These are phyloP conservation scores for Piper betle DNA, from an alignment of 164 flowering plant species.

Conservation along the genomic window DNA sequence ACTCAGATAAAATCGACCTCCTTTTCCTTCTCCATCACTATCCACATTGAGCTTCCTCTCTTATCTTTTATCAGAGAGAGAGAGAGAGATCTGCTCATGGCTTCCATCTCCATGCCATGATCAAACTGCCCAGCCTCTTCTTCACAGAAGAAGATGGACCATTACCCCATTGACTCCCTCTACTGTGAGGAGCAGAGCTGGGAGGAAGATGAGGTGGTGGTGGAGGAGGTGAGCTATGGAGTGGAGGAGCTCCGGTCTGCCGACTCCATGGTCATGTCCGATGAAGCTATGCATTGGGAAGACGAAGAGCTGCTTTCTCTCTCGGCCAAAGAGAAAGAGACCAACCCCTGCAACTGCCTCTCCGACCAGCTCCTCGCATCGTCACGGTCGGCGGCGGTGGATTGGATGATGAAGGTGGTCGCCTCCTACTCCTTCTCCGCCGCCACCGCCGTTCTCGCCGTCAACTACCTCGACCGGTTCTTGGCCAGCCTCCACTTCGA, in stretches of 20 bases:
- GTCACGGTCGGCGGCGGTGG: slow-evolving; percentile 43
- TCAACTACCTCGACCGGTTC: slow-evolving; percentile 67
- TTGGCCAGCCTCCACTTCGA: slow-evolving; percentile 31
- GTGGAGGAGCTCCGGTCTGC: background rate
- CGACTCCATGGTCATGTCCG: slow-evolving; percentile 15
- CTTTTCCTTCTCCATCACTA: too few species aligned
- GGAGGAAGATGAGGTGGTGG: slow-evolving; percentile 18
- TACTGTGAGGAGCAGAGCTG: slow-evolving; percentile 40
- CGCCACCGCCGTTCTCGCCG: slow-evolving; percentile 61
- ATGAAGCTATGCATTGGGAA: slow-evolving; percentile 47
- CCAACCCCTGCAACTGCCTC: slow-evolving; percentile 4
- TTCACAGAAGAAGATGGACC: too few species aligned
- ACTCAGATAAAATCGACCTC: too few species aligned
- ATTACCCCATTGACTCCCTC: too few species aligned
- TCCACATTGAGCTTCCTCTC: too few species aligned
- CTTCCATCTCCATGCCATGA: too few species aligned
- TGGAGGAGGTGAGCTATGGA: slow-evolving; percentile 16
- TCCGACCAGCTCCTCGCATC: slow-evolving; percentile 22
- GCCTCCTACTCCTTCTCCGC: slow-evolving; percentile 49
- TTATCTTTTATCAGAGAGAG: too few species aligned
- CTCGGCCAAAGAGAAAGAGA: slow-evolving; percentile 32
- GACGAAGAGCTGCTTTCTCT: slow-evolving; percentile 35
- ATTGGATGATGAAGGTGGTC: slow-evolving; percentile 63
- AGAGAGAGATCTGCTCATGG: too few species aligned
- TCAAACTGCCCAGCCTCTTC: too few species aligned